phyloP scores from a whole-genome alignment of 2,329 filamentous ascomycete species.

The Pseudogymnoascus sp. region DNA sequence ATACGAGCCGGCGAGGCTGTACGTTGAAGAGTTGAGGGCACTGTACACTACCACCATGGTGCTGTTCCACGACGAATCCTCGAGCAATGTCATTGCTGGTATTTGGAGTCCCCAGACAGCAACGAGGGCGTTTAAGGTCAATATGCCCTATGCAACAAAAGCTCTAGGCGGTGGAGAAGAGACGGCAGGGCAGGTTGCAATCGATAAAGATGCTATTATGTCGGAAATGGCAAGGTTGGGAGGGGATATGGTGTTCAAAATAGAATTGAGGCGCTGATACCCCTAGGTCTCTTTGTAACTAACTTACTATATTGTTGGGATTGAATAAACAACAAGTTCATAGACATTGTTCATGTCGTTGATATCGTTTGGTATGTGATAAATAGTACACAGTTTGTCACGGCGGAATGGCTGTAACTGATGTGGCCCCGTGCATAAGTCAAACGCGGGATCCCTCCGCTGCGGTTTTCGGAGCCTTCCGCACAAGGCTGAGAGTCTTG shows the following conservation, averaged over 20 bases:
- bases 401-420: neutral
- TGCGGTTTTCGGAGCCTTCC: conserved; percentile 4
- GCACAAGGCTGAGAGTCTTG: neutral
- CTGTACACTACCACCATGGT: conserved; percentile 63
- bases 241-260: conserved; percentile 57
- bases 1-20: conserved; percentile 52
- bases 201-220: conserved; percentile 61
- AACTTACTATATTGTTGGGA: neutral
- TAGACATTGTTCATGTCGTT: neutral
- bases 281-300: conserved; percentile 4
- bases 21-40: conserved; percentile 58
- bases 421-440: neutral
- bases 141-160: conserved; percentile 59
- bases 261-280: conserved; percentile 40
- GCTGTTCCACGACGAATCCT: conserved; percentile 65
- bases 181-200: conserved; percentile 41
- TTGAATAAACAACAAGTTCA: conserved; percentile 7
- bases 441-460: neutral
- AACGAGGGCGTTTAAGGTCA: conserved; percentile 57
- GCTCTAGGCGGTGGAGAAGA: conserved; percentile 36
- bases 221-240: conserved; percentile 65
- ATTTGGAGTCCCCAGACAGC: conserved; percentile 52
- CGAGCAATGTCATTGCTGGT: conserved; percentile 51
- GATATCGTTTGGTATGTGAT: neutral
- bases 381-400: neutral